Evolutionary conservation across 1,284 basidiomycete species (phyloP).

Genomic region (Ustilago sp.): DNA sequence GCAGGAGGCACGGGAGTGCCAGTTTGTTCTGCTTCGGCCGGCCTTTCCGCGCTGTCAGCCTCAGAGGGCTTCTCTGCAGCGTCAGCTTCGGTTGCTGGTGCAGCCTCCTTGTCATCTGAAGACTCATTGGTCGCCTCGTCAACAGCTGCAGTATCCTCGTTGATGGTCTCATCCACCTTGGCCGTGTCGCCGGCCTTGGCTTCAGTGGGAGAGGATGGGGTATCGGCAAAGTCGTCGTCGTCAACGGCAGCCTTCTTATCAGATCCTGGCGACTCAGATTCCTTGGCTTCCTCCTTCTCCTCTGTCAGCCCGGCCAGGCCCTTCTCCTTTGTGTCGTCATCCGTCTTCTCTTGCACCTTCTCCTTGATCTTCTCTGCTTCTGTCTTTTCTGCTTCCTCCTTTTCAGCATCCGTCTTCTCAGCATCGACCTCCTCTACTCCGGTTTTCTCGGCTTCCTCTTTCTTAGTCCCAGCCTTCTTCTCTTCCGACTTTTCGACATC

Average conservation of each 20-base stretch:
- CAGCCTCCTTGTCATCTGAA: not conserved
- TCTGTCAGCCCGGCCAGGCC: not conserved
- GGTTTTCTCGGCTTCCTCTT: constrained; percentile 1
- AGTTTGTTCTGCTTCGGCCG: constrained; percentile 15
- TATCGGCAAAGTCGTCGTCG: constrained; percentile 47
- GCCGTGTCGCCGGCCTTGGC: constrained; percentile 15
- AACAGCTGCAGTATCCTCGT: not conserved
- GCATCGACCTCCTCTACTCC: not conserved
- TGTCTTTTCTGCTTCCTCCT: constrained; percentile 20
- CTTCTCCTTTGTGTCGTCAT: constrained; percentile 1
- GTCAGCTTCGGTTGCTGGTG: not conserved
- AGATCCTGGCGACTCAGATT: constrained; percentile 7
- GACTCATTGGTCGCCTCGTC: not conserved
- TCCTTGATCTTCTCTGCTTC: constrained; percentile 47
- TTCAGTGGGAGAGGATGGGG: constrained; percentile 32
- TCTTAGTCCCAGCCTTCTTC: not conserved
- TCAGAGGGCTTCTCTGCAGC: not conserved
- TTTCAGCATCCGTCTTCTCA: not conserved
- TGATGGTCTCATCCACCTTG: constrained; percentile 1
- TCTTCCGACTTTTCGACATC: constrained; percentile 9
- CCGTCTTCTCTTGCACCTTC: constrained; percentile 23
- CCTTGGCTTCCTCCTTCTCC: constrained; percentile 5
- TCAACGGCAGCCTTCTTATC: constrained; percentile 24
- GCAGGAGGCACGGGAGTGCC: constrained; percentile 16
- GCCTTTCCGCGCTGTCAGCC: not conserved